Evolutionary conservation across 306 rosid species (phyloP).

Genomic region (Hippophae tibetana): DNA sequence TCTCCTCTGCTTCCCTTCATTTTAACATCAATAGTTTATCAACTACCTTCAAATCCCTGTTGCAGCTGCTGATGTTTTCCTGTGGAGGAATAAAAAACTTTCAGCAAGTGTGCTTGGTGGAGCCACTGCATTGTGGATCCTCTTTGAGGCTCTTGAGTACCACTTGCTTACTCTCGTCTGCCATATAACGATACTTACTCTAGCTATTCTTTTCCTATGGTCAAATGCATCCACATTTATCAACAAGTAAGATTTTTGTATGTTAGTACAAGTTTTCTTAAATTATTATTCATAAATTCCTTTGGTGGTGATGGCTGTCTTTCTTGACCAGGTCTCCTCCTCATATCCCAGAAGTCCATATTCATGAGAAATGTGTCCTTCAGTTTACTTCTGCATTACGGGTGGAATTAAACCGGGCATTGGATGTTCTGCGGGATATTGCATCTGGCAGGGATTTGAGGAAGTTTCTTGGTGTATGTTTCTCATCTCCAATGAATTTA

Average conservation of each 20-base stretch:
- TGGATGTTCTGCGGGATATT: slow-evolving; percentile 41
- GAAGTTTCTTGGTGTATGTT: slow-evolving; percentile 56
- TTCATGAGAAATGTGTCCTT: slow-evolving; percentile 44
- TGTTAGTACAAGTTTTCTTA: background rate
- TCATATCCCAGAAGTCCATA: slow-evolving; percentile 42
- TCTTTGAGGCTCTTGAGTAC: slow-evolving; percentile 66
- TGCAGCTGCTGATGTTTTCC: slow-evolving; percentile 83
- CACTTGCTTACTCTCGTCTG: slow-evolving; percentile 63
- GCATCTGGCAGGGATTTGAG: slow-evolving; percentile 65
- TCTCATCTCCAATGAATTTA: background rate
- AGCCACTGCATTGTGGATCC: slow-evolving; percentile 62
- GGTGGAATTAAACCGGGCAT: slow-evolving; percentile 40
- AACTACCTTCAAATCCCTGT: slow-evolving; percentile 10
- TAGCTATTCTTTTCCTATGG: slow-evolving; percentile 54
- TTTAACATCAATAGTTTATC: background rate
- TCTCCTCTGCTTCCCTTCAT: background rate
- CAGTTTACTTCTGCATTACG: slow-evolving; percentile 40
- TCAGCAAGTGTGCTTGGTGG: slow-evolving; percentile 56
- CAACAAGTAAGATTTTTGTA: slow-evolving; percentile 46
- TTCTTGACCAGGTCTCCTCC: slow-evolving; percentile 46
- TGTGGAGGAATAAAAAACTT: slow-evolving; percentile 74
- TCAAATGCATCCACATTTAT: slow-evolving; percentile 58
- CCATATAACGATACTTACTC: slow-evolving; percentile 48
- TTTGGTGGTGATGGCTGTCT: slow-evolving; percentile 11
- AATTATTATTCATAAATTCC: slow-evolving; percentile 8